Percentiles rank a stretch among this genome's conserved stretches.
These are phyloP conservation scores for Leptosphaerulina australis DNA, from an alignment of 2,329 filamentous ascomycete species.

Conservation along the genomic window DNA sequence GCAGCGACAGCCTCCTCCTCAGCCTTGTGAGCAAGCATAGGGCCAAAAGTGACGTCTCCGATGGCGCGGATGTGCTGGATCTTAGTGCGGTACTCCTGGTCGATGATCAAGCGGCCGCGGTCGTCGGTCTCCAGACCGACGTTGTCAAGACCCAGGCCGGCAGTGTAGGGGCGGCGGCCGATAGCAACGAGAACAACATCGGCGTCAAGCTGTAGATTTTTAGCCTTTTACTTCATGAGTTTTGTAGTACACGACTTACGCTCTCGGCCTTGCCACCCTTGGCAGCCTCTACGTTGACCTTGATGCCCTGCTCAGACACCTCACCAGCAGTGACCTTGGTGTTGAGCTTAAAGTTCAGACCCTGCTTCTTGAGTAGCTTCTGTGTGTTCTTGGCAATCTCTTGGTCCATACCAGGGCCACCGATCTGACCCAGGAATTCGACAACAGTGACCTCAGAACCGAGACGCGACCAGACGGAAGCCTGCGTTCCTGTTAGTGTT, in stretches of 20 bases:
- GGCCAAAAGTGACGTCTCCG: slow-evolving; percentile 94
- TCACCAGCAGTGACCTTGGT: slow-evolving; percentile 94
- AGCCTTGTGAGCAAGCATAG: slow-evolving; percentile 99
- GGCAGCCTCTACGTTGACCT: slow-evolving; percentile 84
- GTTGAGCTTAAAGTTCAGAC: slow-evolving; percentile 96
- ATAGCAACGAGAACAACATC: slow-evolving; percentile 97
- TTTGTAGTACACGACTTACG: slow-evolving; percentile 58
- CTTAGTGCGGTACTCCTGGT: slow-evolving; percentile 99
- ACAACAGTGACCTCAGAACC: slow-evolving; percentile 96
- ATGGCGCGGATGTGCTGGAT: slow-evolving; percentile 95
- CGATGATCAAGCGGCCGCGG: slow-evolving; percentile 91
- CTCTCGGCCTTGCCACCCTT: slow-evolving; percentile 96
- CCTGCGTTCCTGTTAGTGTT: slow-evolving; percentile 49
- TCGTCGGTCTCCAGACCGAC: slow-evolving; percentile 91
- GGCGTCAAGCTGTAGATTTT: slow-evolving; percentile 72
- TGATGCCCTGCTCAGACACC: slow-evolving; percentile 75
- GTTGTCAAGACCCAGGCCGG: slow-evolving; percentile 90
- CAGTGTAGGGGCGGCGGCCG: slow-evolving; percentile 92
- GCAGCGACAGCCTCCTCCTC: slow-evolving; percentile 97
- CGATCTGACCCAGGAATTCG: slow-evolving; percentile 94
- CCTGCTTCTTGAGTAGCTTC: slow-evolving; percentile 94
- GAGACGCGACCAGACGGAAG: slow-evolving; percentile 93
- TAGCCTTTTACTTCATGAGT: slow-evolving; percentile 1
- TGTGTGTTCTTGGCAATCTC: slow-evolving; percentile 91
- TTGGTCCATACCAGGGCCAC: slow-evolving; percentile 94